Conservation (phyloP, 2,329 filamentous ascomycete genomes). For the Aquanectria penicillioides region DNA sequence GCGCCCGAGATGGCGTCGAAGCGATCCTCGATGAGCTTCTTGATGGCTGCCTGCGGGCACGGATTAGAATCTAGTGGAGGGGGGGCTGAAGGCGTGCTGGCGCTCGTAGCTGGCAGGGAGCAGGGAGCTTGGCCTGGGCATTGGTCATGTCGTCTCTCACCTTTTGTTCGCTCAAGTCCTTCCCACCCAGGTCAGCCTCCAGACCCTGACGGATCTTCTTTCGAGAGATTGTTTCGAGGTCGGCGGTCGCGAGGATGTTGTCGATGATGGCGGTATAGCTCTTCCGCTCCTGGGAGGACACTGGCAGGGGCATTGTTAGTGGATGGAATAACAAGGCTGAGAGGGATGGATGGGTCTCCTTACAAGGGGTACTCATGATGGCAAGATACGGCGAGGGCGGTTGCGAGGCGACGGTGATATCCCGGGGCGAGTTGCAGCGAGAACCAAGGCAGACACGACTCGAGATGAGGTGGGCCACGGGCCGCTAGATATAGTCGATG, state of each 20-base stretch:
- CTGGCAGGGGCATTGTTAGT: constrained; percentile 46
- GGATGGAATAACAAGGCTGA: not conserved
- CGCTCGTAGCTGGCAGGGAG: not conserved
- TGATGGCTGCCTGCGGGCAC: constrained; percentile 69
- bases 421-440: constrained; percentile 7
- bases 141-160: constrained; percentile 46
- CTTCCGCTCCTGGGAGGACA: constrained; percentile 59
- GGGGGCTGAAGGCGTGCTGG: constrained; percentile 6
- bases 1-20: constrained; percentile 74
- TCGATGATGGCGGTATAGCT: constrained; percentile 70
- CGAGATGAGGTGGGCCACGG: constrained; percentile 4
- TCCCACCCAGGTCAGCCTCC: constrained; percentile 63
- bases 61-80: not conserved
- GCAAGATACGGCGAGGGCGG: not conserved
- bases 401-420: constrained; percentile 9
- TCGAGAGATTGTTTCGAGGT: constrained; percentile 70
- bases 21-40: constrained; percentile 75
- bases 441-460: not conserved
- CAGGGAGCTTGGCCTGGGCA: not conserved
- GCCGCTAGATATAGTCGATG: constrained; percentile 5
- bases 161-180: constrained; percentile 69
- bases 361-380: constrained; percentile 43
- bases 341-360: constrained; percentile 17
- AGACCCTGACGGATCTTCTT: constrained; percentile 70
- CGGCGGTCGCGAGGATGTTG: constrained; percentile 64